Evolutionary conservation across 1,284 basidiomycete genomes (phyloP), one percentile per base, ranked within the genome.

Genomic region (Puccinia horiana): DNA sequence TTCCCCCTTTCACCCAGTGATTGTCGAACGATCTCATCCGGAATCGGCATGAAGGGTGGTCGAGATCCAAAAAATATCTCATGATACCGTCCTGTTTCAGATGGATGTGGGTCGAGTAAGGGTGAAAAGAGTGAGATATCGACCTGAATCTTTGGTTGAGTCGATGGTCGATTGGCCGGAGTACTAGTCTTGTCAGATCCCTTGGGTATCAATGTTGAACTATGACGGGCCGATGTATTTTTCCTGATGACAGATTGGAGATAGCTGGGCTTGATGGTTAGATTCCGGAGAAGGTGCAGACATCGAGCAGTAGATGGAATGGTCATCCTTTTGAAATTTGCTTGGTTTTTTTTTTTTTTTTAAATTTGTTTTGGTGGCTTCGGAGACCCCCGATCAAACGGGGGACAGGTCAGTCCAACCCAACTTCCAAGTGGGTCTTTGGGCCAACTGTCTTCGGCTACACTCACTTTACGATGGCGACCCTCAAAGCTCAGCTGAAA

Each of bases 61-160:
- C 69, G 54, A 2, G 77, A 80, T 23, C 77, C 77, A 47, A 80
- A 80, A 26, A 72, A 80, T 9, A 80, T 61, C 56, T 70, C 63
- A 23, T 72, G 67, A 47, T 80, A 72, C 42, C 67, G 77, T 42
- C 77, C 77, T 6, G 35, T 69, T 73, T 80, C 77, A 8, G 77
- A 72, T n/a, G 77, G 77, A 72, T 72, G 77, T 40, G 77, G 77
- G 56, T 80, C 77, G 1, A 80, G 52, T 37, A 80, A 29, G 37
- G 44, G 77, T 5, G 77, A 80, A 26, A 80, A 80, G 52, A 80
- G 77, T 9, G 77, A 80, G 77, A 80, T 80, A 23, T 80, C 77
- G 14, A 80, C 77, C 29, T 80, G 18, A 42, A 54, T 3, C 29
- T 67, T 67, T 3, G 23, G 32, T 67, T 37, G 12, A 40, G 35